Conservation (phyloP, 1,284 basidiomycete genomes). For the Ceratobasidium sp. region DNA sequence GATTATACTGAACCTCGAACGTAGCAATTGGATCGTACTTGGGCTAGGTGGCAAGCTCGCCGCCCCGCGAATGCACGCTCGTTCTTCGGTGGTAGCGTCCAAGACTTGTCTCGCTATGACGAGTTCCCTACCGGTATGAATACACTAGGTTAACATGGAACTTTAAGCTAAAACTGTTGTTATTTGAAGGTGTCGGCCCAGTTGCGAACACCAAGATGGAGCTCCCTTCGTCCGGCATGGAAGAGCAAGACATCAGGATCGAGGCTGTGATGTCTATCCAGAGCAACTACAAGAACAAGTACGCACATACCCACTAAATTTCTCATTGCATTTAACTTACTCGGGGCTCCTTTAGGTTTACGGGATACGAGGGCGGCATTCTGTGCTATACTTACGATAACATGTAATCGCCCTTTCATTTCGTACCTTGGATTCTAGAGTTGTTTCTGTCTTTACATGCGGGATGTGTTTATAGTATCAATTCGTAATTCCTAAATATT, state of each 20-base stretch:
- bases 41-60: constrained; percentile 40
- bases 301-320: background rate
- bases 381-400: constrained; percentile 37
- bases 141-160: background rate
- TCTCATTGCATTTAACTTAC: background rate
- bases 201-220: constrained; percentile 21
- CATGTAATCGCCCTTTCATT: constrained; percentile 8
- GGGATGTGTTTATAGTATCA: too few species aligned
- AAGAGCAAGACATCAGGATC: constrained; percentile 20
- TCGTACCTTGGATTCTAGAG: too few species aligned
- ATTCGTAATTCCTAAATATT: too few species aligned
- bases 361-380: constrained; percentile 21
- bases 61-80: constrained; percentile 37
- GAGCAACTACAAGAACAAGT: constrained; percentile 29
- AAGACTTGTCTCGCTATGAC: constrained; percentile 38
- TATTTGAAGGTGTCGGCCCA: constrained; percentile 24
- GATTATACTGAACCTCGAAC: background rate
- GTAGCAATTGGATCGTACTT: constrained; percentile 39
- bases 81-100: constrained; percentile 35
- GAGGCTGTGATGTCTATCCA: constrained; percentile 33
- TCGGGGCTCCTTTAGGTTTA: background rate
- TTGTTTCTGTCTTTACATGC: too few species aligned
- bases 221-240: constrained; percentile 35
- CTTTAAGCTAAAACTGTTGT: background rate
- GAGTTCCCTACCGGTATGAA: constrained; percentile 33